Percentiles rank a stretch among this genome's conserved stretches.
Conservation (phyloP, 164 flowering plant genomes). For the Annona squamosa region DNA sequence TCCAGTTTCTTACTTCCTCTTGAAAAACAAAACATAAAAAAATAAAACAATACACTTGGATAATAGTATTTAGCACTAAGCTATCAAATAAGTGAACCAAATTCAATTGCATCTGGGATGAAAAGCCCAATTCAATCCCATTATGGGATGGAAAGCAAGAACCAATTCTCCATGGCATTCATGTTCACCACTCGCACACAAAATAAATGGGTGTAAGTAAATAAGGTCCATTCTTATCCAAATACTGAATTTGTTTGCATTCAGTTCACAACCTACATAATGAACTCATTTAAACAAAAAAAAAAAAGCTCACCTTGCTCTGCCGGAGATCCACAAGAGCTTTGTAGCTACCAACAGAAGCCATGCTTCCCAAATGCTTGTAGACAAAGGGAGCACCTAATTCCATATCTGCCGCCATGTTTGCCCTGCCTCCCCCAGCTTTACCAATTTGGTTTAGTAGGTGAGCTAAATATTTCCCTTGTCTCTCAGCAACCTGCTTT, state of each 20-base stretch:
- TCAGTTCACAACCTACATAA: neutral
- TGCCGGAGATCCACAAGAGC: conserved; percentile 95
- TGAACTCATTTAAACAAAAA: too few relatives aligned
- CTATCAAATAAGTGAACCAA: too few relatives aligned
- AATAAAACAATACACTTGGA: too few relatives aligned
- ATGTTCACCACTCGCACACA: neutral
- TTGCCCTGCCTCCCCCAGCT: conserved; percentile 72
- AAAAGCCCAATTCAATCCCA: neutral
- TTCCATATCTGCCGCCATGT: conserved; percentile 41
- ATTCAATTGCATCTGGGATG: neutral
- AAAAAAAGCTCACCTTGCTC: conserved; percentile 53
- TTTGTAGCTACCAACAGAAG: conserved; percentile 85
- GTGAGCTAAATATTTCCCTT: conserved; percentile 72
- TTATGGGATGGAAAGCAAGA: neutral
- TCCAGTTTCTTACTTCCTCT: too few relatives aligned
- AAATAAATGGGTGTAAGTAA: neutral
- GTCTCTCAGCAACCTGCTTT: conserved; percentile 87
- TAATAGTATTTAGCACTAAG: too few relatives aligned
- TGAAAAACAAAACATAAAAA: too few relatives aligned
- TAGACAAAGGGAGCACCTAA: conserved; percentile 74
- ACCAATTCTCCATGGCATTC: neutral
- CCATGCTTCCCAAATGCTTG: conserved; percentile 95
- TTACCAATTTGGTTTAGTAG: conserved; percentile 63
- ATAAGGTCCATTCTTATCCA: neutral
- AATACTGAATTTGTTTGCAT: neutral